Evolutionary conservation across 23 red algal species (phyloP).

Genomic region (Gracilaria gracilis): DNA sequence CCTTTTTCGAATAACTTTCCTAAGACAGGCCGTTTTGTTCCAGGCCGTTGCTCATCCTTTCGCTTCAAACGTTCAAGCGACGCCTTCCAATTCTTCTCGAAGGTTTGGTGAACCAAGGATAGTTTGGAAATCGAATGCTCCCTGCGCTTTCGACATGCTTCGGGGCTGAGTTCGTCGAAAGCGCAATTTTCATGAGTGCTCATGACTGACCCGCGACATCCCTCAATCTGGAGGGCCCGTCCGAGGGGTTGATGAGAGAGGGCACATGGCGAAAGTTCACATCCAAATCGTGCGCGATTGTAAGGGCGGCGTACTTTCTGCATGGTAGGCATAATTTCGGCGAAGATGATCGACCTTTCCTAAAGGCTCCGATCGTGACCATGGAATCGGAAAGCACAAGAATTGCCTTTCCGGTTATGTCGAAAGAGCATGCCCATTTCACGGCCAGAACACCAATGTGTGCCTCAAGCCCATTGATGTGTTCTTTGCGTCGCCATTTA

Average conservation of each 20-base stretch:
- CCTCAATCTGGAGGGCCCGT: slow-evolving; percentile 1
- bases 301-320: not conserved
- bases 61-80: too few species aligned
- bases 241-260: not conserved
- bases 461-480: slow-evolving; percentile 35
- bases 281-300: slow-evolving; percentile 4
- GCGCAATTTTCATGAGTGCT: not conserved
- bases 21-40: too few species aligned
- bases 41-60: too few species aligned
- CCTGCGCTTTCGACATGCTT: not conserved
- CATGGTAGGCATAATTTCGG: not conserved
- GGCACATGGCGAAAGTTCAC: not conserved
- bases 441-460: slow-evolving; percentile 17
- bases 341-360: too few species aligned
- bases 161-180: not conserved
- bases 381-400: too few species aligned
- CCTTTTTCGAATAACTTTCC: not conserved
- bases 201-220: not conserved
- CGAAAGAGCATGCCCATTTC: slow-evolving; percentile 30
- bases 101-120: not conserved
- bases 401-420: too few species aligned
- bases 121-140: not conserved
- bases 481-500: not conserved
- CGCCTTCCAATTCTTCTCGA: not conserved
- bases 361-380: too few species aligned